These are phyloP conservation scores for Fusarium robinianum DNA, from an alignment of 2,329 filamentous ascomycete genomes.

Conservation along the genomic window DNA sequence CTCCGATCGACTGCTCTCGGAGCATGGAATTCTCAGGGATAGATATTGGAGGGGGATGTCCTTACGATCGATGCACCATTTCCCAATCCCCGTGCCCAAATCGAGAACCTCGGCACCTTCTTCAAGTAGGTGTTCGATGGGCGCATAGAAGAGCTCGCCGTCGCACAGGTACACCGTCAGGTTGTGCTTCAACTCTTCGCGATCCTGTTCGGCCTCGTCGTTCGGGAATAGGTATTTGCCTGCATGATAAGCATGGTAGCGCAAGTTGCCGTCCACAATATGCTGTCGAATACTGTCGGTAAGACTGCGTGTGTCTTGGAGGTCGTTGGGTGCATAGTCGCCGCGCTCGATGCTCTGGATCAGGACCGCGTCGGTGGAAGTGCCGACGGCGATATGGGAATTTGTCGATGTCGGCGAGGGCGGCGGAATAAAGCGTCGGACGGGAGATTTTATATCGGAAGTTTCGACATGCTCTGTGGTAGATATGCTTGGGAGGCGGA, in stretches of 20 bases:
- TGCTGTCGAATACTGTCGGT: constrained; percentile 51
- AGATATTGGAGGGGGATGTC: constrained; percentile 7
- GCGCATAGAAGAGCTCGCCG: constrained; percentile 50
- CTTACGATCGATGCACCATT: constrained; percentile 57
- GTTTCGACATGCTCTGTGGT: neutral
- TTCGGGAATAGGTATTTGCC: constrained; percentile 51
- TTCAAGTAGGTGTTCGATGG: constrained; percentile 45
- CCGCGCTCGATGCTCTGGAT: constrained; percentile 43
- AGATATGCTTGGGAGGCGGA: constrained; percentile 10
- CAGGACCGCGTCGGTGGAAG: constrained; percentile 35
- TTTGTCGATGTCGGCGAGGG: constrained; percentile 35
- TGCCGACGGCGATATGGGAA: constrained; percentile 41
- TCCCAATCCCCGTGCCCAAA: constrained; percentile 57
- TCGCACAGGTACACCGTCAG: constrained; percentile 47
- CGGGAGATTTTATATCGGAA: neutral
- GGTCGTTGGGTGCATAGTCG: constrained; percentile 33
- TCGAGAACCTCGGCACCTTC: constrained; percentile 52
- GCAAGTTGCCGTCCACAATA: constrained; percentile 47
- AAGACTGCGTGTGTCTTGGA: constrained; percentile 47
- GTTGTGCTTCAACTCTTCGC: constrained; percentile 49
- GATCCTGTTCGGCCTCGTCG: constrained; percentile 48
- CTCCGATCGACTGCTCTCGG: too few species aligned
- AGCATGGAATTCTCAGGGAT: neutral
- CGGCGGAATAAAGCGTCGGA: constrained; percentile 28
- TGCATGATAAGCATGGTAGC: constrained; percentile 49